These are phyloP conservation scores for Kockiozyma suomiensis DNA, from an alignment of 805 yeast species.

Conservation along the genomic window DNA sequence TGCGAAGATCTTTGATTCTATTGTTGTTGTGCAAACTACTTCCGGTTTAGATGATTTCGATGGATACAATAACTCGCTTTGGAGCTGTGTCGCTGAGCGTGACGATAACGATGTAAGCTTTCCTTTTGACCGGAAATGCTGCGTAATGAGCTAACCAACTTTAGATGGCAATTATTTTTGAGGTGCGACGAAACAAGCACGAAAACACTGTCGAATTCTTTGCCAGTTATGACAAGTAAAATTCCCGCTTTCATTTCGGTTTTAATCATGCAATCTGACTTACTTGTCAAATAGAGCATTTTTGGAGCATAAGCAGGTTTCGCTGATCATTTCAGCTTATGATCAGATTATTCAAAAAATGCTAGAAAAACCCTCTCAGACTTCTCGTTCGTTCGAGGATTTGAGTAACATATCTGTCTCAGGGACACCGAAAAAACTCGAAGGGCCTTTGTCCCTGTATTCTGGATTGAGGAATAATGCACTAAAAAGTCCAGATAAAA, in stretches of 20 bases:
- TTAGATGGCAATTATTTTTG: constrained; percentile 21
- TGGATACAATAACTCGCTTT: constrained; percentile 16
- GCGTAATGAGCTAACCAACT: background rate
- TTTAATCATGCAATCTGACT: too few species aligned
- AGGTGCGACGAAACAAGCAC: constrained; percentile 7
- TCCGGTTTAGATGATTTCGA: background rate
- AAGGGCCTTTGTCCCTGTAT: constrained; percentile 13
- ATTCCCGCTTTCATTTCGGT: too few species aligned
- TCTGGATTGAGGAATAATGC: constrained; percentile 17
- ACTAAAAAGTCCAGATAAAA: background rate
- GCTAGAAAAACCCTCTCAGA: background rate
- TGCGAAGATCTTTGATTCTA: constrained; percentile 21
- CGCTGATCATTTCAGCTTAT: background rate
- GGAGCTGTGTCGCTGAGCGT: constrained; percentile 16
- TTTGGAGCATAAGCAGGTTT: constrained; percentile 10
- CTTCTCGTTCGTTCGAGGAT: background rate
- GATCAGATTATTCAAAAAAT: constrained; percentile 5
- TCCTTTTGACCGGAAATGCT: background rate
- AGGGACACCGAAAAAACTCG: background rate
- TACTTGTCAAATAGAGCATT: background rate
- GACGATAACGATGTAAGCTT: constrained; percentile 21
- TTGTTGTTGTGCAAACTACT: constrained; percentile 22
- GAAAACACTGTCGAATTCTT: constrained; percentile 3
- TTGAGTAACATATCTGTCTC: constrained; percentile 1
- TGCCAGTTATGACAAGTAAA: constrained; percentile 10